phyloP scores from a whole-genome alignment of 352 stramenopile genomes.

The Phytophthora boehmeriae region DNA sequence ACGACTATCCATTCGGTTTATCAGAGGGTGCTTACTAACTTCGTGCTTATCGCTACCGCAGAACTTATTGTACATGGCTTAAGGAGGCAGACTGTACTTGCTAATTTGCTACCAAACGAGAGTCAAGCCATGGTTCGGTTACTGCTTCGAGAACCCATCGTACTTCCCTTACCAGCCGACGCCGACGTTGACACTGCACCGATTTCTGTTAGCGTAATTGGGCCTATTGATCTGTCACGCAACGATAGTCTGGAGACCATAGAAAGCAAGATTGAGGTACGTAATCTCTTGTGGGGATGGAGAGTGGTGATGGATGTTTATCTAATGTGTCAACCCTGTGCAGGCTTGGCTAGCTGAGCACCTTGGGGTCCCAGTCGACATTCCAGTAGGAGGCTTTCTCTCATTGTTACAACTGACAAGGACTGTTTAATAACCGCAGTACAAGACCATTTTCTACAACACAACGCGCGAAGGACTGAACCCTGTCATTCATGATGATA shows the following conservation, averaged over 20 bases:
- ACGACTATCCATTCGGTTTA: background rate
- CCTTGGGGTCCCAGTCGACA: constrained; percentile 33
- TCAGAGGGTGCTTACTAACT: constrained; percentile 1
- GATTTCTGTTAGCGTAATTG: constrained; percentile 40
- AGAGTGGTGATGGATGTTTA: background rate
- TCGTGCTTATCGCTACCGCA: constrained; percentile 15
- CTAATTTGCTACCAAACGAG: constrained; percentile 46
- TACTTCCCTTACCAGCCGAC: constrained; percentile 26
- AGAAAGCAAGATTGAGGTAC: constrained; percentile 63
- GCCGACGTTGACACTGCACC: constrained; percentile 6
- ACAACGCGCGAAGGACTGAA: background rate
- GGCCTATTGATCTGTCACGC: constrained; percentile 54
- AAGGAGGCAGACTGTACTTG: constrained; percentile 49
- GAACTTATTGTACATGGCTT: constrained; percentile 56
- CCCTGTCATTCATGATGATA: constrained; percentile 20
- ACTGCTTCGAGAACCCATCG: constrained; percentile 52
- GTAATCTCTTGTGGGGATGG: background rate
- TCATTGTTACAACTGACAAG: constrained; percentile 56
- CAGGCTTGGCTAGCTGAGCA: constrained; percentile 57
- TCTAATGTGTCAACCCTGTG: background rate
- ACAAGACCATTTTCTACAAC: constrained; percentile 3
- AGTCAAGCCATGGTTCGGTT: constrained; percentile 55
- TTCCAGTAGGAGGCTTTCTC: constrained; percentile 49
- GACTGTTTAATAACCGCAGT: constrained; percentile 42
- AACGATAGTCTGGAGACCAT: constrained; percentile 57